Base-by-base conservation (phyloP, 225 moss, liverwort and hornwort genomes). In the Pseudisothecium myosuroides region DNA sequence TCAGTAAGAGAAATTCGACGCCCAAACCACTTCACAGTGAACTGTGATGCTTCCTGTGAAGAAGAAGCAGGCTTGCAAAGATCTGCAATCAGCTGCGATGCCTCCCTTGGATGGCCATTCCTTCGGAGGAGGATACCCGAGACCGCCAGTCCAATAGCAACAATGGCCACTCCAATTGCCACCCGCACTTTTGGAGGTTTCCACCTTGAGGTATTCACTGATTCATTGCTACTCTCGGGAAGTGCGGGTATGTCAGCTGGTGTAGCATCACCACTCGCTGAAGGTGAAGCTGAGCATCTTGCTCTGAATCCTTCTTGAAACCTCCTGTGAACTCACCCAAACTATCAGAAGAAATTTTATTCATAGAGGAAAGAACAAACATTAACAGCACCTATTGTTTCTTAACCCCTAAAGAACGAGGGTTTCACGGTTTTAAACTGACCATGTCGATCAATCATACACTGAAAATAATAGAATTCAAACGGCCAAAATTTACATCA, bases 11-110 rank as follows among this genome's bases (percentile, higher is more conserved):
- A 85, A 54, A 93, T 67, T 58, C 73, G 84, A 28, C 75, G 90
- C 31, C 95, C 95, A 61, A 95, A 93, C 94, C 93, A 94, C 72
- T 89, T 92, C 17, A 94, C 93, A 86, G 88, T 81, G 80, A 95
- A 94, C 29, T 93, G 88, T 39, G 90, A 85, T 61, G 90, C 87
- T 67, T 85, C 90, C 50, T 88, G 82, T 52, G 88, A 88, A 24
- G 92, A 76, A 65, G 93, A 61, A 34, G 88, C 66, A 88, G 92
- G 85, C 27, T 87, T 67, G 76, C 90, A 82, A 28, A 93, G n/a
- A 85, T 85, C 92, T 68, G 91, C 83, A 88, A 93, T 62, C 83
- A 92, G 80, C 83, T 88, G 89, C 19, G 92, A 92, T n/a, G 91
- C 87, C 52, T 87, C 83, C 54, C 89, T 91, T 61, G 59, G 66